Evolutionary conservation across 2,329 filamentous ascomycete species (phyloP), one percentile per base, ranked within the genome.

Genomic region (Paecilomyces dactylethromorphus): DNA sequence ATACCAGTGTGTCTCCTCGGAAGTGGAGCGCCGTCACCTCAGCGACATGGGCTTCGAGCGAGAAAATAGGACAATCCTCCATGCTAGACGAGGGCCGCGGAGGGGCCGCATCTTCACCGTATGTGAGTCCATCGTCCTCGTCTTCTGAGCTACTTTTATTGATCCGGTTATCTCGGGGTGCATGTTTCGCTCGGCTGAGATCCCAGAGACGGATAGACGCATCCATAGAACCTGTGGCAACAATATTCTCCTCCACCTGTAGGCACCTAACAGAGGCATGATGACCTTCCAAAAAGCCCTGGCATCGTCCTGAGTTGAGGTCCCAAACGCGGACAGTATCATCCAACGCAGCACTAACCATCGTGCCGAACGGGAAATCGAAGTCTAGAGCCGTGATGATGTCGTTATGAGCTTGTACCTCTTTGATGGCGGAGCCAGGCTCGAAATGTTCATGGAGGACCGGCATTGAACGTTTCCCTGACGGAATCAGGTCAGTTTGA

Each of bases 241-340:
- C 87, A 62, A 97, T 89, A 71, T 96, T 97, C 71, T 97, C 93
- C 71, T 97, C 91, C 0, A 99, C 90, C 71, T 99, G 94, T 54
- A 99, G 79, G 60, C 93, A 86, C 57, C 93, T 86, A 22, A 99
- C 94, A 0, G 94, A 97, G 7, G 93, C 94, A 13, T 95, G 89
- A 74, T 99, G 94, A 1, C 94, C 94, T 73, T 97, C 94, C 31
- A 99, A 81, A 66, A 90, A 80, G 26, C 94, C 94, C 69, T 96
- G 92, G 74, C 93, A 97, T 33, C 92, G 85, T 39, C 94, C 94
- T 2, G 91, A 89, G 69, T 94, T 97, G 64, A 99, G 80, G 75
- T 99, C 94, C 94, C 94, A 99, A 21, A 99, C 94, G 62, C 90
- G 85, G 51, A 99, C 89, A 0, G 91, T 92, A 73, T 99, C 94